Conservation (phyloP, 495 filamentous ascomycete genomes). For the Talaromyces thailandensis region DNA sequence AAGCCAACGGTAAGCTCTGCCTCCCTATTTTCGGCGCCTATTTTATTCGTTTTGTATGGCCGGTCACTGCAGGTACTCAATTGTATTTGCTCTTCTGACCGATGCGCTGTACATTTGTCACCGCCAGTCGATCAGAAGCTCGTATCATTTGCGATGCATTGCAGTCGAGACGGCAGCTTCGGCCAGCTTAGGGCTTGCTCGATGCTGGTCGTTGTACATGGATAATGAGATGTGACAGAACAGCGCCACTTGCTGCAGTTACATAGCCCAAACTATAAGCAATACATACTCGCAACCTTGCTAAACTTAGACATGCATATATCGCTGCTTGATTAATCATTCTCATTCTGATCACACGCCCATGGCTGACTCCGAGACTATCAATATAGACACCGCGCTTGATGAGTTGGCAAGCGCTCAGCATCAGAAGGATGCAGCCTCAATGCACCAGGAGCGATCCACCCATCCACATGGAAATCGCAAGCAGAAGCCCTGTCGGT, state of each 20-base stretch:
- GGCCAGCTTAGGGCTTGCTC: not conserved
- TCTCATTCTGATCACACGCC: conserved; percentile 4
- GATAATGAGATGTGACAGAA: not conserved
- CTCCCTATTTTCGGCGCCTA: not conserved
- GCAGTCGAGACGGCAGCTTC: not conserved
- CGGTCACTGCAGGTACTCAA: not conserved
- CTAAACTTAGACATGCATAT: not conserved
- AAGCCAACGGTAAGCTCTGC: not conserved
- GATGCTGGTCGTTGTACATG: not conserved
- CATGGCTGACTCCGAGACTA: conserved; percentile 1
- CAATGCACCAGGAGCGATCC: conserved; percentile 3
- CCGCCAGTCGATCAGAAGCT: not conserved
- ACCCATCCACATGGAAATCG: conserved; percentile 9
- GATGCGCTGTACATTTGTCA: not conserved
- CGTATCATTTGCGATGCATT: not conserved
- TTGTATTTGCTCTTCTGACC: not conserved
- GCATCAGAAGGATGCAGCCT: conserved; percentile 7
- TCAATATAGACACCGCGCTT: conserved; percentile 4
- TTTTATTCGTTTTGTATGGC: not conserved
- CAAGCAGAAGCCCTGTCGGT: conserved; percentile 5
- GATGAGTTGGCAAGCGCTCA: conserved; percentile 7
- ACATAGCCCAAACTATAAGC: not conserved
- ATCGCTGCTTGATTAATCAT: not conserved
- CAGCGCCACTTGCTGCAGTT: not conserved
- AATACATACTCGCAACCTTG: not conserved